phyloP scores from a whole-genome alignment of 148 eudicot genomes.

The Cornus florida region DNA sequence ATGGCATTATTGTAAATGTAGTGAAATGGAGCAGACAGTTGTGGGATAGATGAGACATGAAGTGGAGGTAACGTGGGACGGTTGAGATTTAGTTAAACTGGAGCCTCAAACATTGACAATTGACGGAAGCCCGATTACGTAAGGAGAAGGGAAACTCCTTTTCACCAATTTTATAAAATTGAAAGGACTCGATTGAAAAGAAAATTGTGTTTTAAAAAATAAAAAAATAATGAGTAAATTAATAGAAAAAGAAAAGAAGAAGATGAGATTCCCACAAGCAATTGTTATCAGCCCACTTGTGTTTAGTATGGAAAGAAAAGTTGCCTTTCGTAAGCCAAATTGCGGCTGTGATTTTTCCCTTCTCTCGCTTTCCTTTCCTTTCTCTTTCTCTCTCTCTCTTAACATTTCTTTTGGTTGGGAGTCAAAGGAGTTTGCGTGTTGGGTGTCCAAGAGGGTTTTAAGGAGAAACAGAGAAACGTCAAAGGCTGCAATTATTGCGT shows the following conservation, averaged over 20 bases:
- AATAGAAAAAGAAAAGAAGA: not conserved
- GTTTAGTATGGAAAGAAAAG: slow-evolving; percentile 1
- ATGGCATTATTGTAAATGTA: not conserved
- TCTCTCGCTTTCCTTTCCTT: slow-evolving; percentile 3
- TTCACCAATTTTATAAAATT: slow-evolving; percentile 8
- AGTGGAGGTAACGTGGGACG: slow-evolving; percentile 39
- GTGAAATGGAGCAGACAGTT: slow-evolving; percentile 13
- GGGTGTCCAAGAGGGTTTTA: slow-evolving; percentile 40
- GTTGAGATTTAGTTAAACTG: slow-evolving; percentile 31
- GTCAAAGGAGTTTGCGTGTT: slow-evolving; percentile 63
- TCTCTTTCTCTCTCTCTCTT: slow-evolving; percentile 2
- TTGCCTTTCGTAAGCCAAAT: slow-evolving; percentile 16
- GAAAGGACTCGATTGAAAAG: not conserved
- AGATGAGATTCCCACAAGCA: slow-evolving; percentile 28
- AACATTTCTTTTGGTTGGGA: slow-evolving; percentile 20
- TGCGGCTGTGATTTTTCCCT: slow-evolving; percentile 25
- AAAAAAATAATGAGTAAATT: not conserved
- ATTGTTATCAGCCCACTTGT: slow-evolving; percentile 29
- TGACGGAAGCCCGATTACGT: slow-evolving; percentile 38
- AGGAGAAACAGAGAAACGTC: slow-evolving; percentile 32
- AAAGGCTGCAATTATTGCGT: slow-evolving; percentile 44
- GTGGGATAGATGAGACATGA: slow-evolving; percentile 14
- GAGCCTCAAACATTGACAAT: slow-evolving; percentile 53
- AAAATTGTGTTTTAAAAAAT: not conserved
- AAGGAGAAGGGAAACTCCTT: slow-evolving; percentile 36